Evolutionary conservation across 345 rosid genomes (phyloP).

Genomic region (Pistacia vera): DNA sequence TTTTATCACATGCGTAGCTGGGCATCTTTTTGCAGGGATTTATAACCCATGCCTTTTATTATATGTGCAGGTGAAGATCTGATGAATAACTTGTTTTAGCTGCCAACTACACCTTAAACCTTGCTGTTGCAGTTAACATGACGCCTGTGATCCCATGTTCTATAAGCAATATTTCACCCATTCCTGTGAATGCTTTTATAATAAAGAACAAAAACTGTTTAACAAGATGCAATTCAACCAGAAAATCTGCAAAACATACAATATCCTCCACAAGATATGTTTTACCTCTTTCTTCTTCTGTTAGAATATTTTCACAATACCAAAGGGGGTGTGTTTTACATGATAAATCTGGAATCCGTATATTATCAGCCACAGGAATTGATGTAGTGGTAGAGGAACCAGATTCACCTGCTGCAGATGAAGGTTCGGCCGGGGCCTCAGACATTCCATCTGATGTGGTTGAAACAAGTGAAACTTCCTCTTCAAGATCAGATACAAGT

Average conservation of each 20-base stretch:
- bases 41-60: constrained; percentile 1
- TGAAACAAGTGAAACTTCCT: constrained; percentile 37
- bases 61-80: constrained; percentile 38
- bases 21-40: constrained; percentile 6
- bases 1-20: not conserved
- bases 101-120: constrained; percentile 13
- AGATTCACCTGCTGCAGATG: constrained; percentile 47
- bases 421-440: constrained; percentile 35
- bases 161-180: constrained; percentile 50
- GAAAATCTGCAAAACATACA: constrained; percentile 40
- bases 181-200: constrained; percentile 56
- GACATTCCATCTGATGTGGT: constrained; percentile 36
- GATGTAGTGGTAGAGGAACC: constrained; percentile 73
- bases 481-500: constrained; percentile 31
- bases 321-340: constrained; percentile 35
- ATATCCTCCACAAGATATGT: constrained; percentile 36
- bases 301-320: constrained; percentile 53
- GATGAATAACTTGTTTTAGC: constrained; percentile 32
- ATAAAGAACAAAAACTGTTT: constrained; percentile 41
- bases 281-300: constrained; percentile 49
- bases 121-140: constrained; percentile 44
- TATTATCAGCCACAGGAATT: constrained; percentile 58
- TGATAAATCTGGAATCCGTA: constrained; percentile 32
- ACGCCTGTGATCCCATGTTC: constrained; percentile 64
- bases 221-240: constrained; percentile 48